Conservation (phyloP, 257 asterid species). For the Solanum chiquidenum region DNA sequence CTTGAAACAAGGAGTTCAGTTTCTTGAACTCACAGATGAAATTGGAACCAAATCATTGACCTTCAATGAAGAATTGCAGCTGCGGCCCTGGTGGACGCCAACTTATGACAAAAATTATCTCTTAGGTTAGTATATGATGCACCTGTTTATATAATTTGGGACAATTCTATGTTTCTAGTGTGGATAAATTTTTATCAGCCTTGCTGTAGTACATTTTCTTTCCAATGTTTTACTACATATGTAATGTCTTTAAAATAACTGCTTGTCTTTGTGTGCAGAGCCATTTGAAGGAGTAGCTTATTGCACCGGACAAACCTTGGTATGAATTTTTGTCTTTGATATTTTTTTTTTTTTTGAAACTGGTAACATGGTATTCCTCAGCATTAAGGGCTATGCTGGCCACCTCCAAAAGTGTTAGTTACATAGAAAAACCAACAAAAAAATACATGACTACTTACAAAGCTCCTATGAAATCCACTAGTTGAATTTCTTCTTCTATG, state of each 20-base stretch:
- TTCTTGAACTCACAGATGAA: slow-evolving; percentile 70
- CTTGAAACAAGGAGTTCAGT: slow-evolving; percentile 56
- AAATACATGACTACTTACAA: no score
- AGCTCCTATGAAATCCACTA: no score
- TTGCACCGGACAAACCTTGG: slow-evolving; percentile 61
- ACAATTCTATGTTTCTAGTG: neutral
- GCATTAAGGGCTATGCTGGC: no score
- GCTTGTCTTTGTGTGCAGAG: slow-evolving; percentile 42
- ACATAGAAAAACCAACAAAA: no score
- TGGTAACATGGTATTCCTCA: no score
- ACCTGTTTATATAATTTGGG: neutral
- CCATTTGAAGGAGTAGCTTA: slow-evolving; percentile 76
- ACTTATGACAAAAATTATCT: slow-evolving; percentile 75
- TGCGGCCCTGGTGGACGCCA: slow-evolving; percentile 99
- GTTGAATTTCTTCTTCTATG: no score
- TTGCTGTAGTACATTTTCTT: neutral
- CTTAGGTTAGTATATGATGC: slow-evolving; percentile 46
- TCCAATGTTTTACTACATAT: neutral
- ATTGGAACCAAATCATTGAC: slow-evolving; percentile 58
- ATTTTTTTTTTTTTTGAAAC: neutral
- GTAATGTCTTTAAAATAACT: neutral
- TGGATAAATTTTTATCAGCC: neutral
- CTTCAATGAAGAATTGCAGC: slow-evolving; percentile 73
- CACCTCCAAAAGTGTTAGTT: no score
- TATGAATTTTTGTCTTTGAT: slow-evolving; percentile 12